Conservation (phyloP, 108 stramenopile species). For the Skeletonema menzelii region DNA sequence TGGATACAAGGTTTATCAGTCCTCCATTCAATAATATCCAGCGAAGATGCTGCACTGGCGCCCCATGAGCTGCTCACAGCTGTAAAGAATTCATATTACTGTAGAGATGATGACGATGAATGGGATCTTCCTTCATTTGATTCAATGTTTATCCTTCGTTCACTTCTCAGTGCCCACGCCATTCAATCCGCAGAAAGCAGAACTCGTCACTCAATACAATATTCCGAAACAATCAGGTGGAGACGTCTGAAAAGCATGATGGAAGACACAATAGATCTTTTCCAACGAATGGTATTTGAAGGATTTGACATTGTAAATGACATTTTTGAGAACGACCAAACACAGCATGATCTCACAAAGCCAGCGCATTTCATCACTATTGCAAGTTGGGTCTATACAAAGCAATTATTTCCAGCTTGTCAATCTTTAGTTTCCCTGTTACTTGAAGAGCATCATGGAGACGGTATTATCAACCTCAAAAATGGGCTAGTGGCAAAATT, state of each 20-base stretch:
- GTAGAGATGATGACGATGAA: conserved; percentile 2
- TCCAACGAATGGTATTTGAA: conserved; percentile 24
- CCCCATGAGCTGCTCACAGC: conserved; percentile 28
- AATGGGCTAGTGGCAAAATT: not conserved
- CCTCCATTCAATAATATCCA: not conserved
- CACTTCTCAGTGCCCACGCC: conserved; percentile 18
- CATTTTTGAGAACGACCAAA: not conserved
- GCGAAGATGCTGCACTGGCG: not conserved
- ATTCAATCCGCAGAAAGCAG: conserved; percentile 18
- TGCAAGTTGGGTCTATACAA: conserved; percentile 16
- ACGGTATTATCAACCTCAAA: not conserved
- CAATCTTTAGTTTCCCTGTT: not conserved
- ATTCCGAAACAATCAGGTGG: conserved; percentile 19
- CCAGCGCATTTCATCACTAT: conserved; percentile 10
- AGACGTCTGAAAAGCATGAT: conserved; percentile 37
- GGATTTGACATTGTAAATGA: conserved; percentile 5
- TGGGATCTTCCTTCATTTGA: conserved; percentile 12
- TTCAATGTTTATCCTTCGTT: conserved; percentile 30
- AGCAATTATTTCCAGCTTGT: conserved; percentile 13
- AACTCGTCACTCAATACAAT: conserved; percentile 3
- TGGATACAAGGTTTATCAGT: not conserved
- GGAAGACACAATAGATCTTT: conserved; percentile 25
- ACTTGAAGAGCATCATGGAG: not conserved
- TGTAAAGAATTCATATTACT: conserved; percentile 34
- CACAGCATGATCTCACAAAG: not conserved